Evolutionary conservation across 352 stramenopile genomes (phyloP), one percentile per base, ranked within the genome.

Genomic region (Pythium plurisporium): DNA sequence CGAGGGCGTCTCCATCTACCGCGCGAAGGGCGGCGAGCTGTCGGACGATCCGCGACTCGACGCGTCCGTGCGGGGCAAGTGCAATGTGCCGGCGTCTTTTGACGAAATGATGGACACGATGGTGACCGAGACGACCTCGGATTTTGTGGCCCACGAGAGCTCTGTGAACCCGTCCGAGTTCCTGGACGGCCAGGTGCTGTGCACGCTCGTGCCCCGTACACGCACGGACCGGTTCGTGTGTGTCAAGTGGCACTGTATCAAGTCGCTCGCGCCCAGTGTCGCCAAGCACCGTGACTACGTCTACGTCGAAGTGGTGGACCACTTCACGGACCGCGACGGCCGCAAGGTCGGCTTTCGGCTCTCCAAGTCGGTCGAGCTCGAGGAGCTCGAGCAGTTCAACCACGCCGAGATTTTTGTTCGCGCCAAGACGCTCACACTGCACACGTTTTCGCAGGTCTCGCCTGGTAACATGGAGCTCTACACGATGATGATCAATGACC

Each of bases 401-500:
- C 67, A 72, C 7, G 71, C 81, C 22, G 73, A 82, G 23, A 52
- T 76, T 23, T 89, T 76, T 29, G 80, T 93, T 47, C 81, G 79
- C 5, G 83, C 67, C 34, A 89, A 87, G 66, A 93, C 83, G 54
- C 63, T 90, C 38, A 88, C 70, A 30, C 46, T 93, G 51, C 77
- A 87, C 50, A 93, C 81, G 29, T 91, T 87, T 46, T 74, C 74
- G 20, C 76, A 86, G 50, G 64, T 74, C 43, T 69, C 70, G 10
- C 74, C 69, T 9, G 70, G 69, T 47, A 87, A 80, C 42, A 53
- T 89, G n/a, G 81, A 91, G 56, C 68, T 89, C 54, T 73, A 77
- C 41, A 89, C 76, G 31, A 91, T 91, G 81, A 75, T 91, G 65
- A 89, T 91, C 59, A 91, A 88, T 61, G 81, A 91, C 47, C 48